Percentiles rank a stretch among this genome's conserved stretches.
Conservation (phyloP, 441 rosid genomes). For the Macaranga tanarius region DNA sequence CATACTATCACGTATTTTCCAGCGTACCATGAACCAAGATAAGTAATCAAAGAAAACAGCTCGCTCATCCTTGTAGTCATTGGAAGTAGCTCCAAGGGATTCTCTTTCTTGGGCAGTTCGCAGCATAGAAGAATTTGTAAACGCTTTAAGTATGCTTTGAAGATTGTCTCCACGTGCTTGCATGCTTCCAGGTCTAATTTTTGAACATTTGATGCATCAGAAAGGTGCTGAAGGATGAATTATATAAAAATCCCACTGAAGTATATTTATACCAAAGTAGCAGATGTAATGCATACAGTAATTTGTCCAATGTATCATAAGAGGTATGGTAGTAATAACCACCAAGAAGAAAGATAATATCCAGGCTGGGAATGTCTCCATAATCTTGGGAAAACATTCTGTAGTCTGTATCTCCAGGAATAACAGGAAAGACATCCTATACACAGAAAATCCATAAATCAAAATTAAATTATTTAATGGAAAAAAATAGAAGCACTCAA, state of each 20-base stretch:
- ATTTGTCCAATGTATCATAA: conserved; percentile 90
- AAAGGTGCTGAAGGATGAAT: conserved; percentile 31
- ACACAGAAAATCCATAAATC: conserved; percentile 17
- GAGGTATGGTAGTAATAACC: conserved; percentile 99
- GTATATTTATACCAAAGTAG: conserved; percentile 55
- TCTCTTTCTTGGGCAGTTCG: conserved; percentile 58
- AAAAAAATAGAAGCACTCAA: not conserved
- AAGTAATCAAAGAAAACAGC: conserved; percentile 97
- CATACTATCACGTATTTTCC: conserved; percentile 2
- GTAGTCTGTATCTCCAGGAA: conserved; percentile 98
- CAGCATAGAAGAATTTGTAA: conserved; percentile 72
- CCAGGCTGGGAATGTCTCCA: conserved; percentile 93
- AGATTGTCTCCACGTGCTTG: conserved; percentile 99
- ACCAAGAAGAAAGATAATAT: conserved; percentile 92
- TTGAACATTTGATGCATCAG: conserved; percentile 35
- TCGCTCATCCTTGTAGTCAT: conserved; percentile 49
- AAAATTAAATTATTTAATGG: conserved; percentile 16
- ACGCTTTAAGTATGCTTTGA: conserved; percentile 66
- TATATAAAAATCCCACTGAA: conserved; percentile 27
- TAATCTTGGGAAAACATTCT: conserved; percentile 92
- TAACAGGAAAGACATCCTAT: conserved; percentile 87
- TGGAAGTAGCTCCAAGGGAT: conserved; percentile 37
- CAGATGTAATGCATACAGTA: conserved; percentile 81
- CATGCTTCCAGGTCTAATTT: conserved; percentile 97
- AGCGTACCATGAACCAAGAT: conserved; percentile 68